Base-by-base conservation (phyloP, 1,284 basidiomycete species). In the Moniliophthora roreri region DNA sequence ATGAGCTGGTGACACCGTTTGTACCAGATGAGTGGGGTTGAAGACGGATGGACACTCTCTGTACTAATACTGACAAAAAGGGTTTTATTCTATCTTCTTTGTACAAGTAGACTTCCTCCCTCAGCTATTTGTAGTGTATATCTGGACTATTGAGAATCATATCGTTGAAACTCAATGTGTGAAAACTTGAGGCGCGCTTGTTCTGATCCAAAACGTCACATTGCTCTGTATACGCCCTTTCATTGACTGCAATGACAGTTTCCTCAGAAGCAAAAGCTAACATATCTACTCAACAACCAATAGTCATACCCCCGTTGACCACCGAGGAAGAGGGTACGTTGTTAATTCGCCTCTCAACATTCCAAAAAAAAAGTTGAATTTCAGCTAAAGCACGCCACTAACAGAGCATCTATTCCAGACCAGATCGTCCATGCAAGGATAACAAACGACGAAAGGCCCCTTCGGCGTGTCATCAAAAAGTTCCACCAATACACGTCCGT, bases 1-100 rank as follows among this genome's bases (percentile, higher is more conserved):
- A 84, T 58, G 85, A 89, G 48, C 76, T 90, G 15, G 87, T 91
- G 51, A 91, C 89, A 24, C 89, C 89, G 0, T 91, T 91, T 66
- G 77, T 83, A n/a, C 66, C 79, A n/a, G 79, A 82, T 53, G 82
- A 82, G 58, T 84, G 79, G 79, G 79, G 81, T 48, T 80, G 60
- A 63, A 35, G 24, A 26, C 15, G 24, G 16, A 24, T 44, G 6
- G 34, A 15, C 18, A 15, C 23, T n/a, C 34, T 11, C 26, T 48
- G 16, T 51, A 55, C 26, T 37, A 35, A 72, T 46, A 69, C 70
- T 1, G 80, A 81, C 11, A 11, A 32, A 6, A 32, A n/a, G 20
- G 44, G 24, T 2, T 37, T 37, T 16, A 35, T 48, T 35, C 36
- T 47, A 11, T 32, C 10, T 47, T 9, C n/a, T 6, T 18, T 35